Base-by-base conservation (phyloP, 495 filamentous ascomycete species). In the Aspergillus egyptiacus region DNA sequence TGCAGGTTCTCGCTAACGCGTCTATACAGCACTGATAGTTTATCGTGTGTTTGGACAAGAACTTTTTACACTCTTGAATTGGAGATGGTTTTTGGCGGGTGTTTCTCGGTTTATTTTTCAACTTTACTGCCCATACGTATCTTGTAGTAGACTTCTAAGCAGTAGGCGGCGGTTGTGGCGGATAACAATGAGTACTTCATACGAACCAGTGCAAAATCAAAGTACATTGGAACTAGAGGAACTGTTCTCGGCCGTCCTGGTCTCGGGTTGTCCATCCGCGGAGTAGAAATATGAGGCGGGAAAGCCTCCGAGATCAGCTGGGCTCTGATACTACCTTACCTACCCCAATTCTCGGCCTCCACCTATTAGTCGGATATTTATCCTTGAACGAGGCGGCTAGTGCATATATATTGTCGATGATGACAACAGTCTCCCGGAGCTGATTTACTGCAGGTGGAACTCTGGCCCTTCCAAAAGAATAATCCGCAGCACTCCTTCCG, bases 361-460 rank as follows among this genome's bases (percentile, higher is more conserved):
- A 25, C 13, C 14, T 31, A 45, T 45, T 36, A 57, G 39, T 22
- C 54, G 54, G 54, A 57, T 53, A 51, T 42, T 49, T 52, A 49
- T 52, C 54, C 54, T 44, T 49, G 22, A n/a, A n/a, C n/a, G n/a
- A n/a, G n/a, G n/a, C n/a, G n/a, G 18, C 38, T 31, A 43, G 27
- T 43, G 13, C 37, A 30, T 30, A 30, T 28, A 43, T 22, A 28
- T 18, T 9, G 27, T 18, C 25, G 40, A 15, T 18, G 14, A 43
- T 30, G 13, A 27, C 25, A 19, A 31, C 33, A 35, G 13, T 35
- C 24, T 14, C 33, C 18, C 15, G 11, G n/a, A 8, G 1, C 10
- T 27, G 24, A 28, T 7, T 28, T 20, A n/a, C 31, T 33, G n/a
- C n/a, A n/a, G n/a, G n/a, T n/a, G 10, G n/a, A n/a, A 27, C 7